Conservation (phyloP, 495 filamentous ascomycete genomes). For the Diplogelasinospora grovesii region DNA sequence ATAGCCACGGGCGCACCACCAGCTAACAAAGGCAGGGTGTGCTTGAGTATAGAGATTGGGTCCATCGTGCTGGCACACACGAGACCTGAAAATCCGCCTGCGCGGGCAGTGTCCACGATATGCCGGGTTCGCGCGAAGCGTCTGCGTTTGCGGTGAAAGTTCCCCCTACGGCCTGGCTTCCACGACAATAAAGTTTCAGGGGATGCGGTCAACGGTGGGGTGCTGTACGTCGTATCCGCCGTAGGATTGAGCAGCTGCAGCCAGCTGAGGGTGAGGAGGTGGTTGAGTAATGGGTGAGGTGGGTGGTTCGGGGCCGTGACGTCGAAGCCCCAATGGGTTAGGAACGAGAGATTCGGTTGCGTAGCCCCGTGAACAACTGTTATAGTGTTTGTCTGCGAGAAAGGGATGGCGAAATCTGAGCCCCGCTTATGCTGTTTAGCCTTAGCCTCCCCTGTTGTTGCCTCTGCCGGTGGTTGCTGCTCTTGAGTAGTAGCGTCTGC, state of each 20-base stretch:
- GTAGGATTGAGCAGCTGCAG: slow-evolving; percentile 75
- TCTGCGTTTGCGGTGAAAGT: slow-evolving; percentile 77
- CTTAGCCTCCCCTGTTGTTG: neutral
- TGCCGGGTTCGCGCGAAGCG: slow-evolving; percentile 63
- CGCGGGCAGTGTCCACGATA: slow-evolving; percentile 65
- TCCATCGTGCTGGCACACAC: slow-evolving; percentile 77
- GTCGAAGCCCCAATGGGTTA: slow-evolving; percentile 85
- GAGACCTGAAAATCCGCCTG: slow-evolving; percentile 75
- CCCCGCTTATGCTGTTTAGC: slow-evolving; percentile 8
- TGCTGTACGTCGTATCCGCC: slow-evolving; percentile 60
- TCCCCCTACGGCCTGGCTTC: slow-evolving; percentile 71
- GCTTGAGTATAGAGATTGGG: slow-evolving; percentile 63
- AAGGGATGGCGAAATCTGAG: slow-evolving; percentile 33
- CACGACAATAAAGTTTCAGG: slow-evolving; percentile 50
- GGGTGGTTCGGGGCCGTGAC: slow-evolving; percentile 53
- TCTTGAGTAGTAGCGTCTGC: neutral
- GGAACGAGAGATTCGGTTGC: slow-evolving; percentile 79
- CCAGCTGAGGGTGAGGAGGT: slow-evolving; percentile 82
- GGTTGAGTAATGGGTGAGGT: slow-evolving; percentile 69
- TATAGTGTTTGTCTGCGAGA: slow-evolving; percentile 68
- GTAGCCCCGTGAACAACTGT: slow-evolving; percentile 81
- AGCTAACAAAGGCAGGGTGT: slow-evolving; percentile 67
- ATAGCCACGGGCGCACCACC: slow-evolving; percentile 82
- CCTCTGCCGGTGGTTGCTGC: neutral
- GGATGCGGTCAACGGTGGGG: slow-evolving; percentile 48